Evolutionary conservation across 164 flowering plant genomes (phyloP).

Genomic region (Chloranthus sessilifolius): DNA sequence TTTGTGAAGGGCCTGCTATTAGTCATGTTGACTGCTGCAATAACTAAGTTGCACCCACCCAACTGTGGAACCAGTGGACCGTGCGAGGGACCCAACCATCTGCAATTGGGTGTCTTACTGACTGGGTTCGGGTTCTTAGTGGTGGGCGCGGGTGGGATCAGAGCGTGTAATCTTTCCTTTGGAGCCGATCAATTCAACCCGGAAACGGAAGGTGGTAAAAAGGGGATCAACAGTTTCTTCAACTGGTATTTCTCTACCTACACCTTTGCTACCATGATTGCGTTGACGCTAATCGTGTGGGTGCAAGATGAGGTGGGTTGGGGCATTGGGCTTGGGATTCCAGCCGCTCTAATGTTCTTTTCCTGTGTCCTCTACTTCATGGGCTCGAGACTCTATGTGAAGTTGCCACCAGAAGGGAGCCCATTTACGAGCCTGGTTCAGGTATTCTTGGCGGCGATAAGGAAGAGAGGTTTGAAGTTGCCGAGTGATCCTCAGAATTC

Average conservation of each 20-base stretch:
- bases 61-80: slow-evolving; percentile 26
- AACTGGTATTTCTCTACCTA: slow-evolving; percentile 92
- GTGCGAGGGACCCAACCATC: slow-evolving; percentile 52
- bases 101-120: slow-evolving; percentile 55
- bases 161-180: slow-evolving; percentile 83
- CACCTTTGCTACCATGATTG: slow-evolving; percentile 69
- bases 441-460: slow-evolving; percentile 54
- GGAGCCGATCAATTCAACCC: slow-evolving; percentile 95
- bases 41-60: slow-evolving; percentile 61
- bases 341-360: slow-evolving; percentile 56
- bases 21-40: slow-evolving; percentile 62
- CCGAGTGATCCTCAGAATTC: slow-evolving; percentile 33
- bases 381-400: slow-evolving; percentile 60
- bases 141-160: slow-evolving; percentile 63
- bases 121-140: slow-evolving; percentile 50
- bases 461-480: slow-evolving; percentile 41
- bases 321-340: slow-evolving; percentile 67
- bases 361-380: slow-evolving; percentile 49
- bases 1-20: slow-evolving; percentile 55
- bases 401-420: slow-evolving; percentile 67
- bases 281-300: slow-evolving; percentile 71
- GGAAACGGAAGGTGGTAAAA: slow-evolving; percentile 58
- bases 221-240: slow-evolving; percentile 81
- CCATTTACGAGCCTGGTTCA: slow-evolving; percentile 47
- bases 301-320: slow-evolving; percentile 72